Base-by-base conservation (phyloP, 2,329 filamentous ascomycete genomes). In the Penicillium sp. region DNA sequence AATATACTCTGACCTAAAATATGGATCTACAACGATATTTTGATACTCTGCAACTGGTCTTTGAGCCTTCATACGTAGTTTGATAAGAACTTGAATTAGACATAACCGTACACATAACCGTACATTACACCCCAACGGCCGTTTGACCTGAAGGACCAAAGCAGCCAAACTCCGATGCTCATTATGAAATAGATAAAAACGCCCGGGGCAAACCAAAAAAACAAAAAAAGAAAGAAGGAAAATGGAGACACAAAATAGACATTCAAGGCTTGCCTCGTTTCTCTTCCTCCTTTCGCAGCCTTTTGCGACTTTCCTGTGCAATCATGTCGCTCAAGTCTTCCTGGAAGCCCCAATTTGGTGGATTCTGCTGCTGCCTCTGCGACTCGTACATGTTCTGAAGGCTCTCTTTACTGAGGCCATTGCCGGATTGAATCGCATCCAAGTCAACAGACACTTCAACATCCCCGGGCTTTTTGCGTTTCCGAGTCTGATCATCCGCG, bases 271-370 rank as follows among this genome's bases (percentile, higher is more conserved):
- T 87, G 60, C 84, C 81, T 66, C 81, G 81, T 70, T 86, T 85
- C 74, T 96, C 91, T 72, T 90, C 86, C 64, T 96, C 92, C 61
- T 89, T 84, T 82, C 92, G 95, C 70, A 92, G 83, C 70, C 91
- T 84, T 82, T 97, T 97, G 61, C 91, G 83, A 68, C 87, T 91
- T 77, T 97, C 94, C 67, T 90, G 87, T 11, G 91, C 91, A 77
- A 99, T 97, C 90, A 99, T 95, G 67, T 96, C 90, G 66, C 87
- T 93, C 53, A 99, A 75, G 69, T 97, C 93, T 64, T 97, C 93
- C 70, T 96, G 90, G 74, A 88, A 87, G 54, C 85, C 83, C 84
- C 87, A 91, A 65, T 85, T 82, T 19, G 85, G 84, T 34, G 87
- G 86, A 74, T 84, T 70, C 78, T 88, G 79, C 78, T 82, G 81